These are phyloP conservation scores for Nicotiana undulata DNA, from an alignment of 257 asterid species.

Conservation along the genomic window DNA sequence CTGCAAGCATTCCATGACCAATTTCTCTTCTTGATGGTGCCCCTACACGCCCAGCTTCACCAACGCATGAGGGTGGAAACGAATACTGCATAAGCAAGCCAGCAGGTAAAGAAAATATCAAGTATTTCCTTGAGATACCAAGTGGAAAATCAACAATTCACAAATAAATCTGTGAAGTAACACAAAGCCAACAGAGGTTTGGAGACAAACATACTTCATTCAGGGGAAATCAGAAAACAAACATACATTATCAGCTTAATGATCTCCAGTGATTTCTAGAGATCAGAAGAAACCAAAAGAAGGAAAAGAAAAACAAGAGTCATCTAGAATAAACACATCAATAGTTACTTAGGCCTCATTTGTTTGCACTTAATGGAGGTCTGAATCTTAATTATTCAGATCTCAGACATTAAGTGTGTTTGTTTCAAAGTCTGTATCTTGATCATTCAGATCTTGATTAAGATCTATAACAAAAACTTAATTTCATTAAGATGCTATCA, in stretches of 20 bases:
- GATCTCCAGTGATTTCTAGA: neutral
- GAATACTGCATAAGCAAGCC: slow-evolving; percentile 50
- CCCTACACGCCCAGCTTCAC: slow-evolving; percentile 97
- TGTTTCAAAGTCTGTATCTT: too few relatives aligned
- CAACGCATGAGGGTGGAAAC: slow-evolving; percentile 95
- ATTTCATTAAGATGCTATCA: too few relatives aligned
- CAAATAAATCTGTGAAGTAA: neutral
- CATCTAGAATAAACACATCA: neutral
- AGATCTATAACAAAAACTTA: too few relatives aligned
- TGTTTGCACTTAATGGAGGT: too few relatives aligned
- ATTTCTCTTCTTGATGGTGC: slow-evolving; percentile 99
- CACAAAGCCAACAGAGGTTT: neutral
- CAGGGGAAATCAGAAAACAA: neutral
- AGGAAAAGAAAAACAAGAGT: neutral
- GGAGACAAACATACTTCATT: neutral
- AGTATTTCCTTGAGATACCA: neutral
- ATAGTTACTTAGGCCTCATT: neutral
- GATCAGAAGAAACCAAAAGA: neutral
- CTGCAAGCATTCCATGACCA: slow-evolving; percentile 97
- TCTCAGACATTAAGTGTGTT: too few relatives aligned
- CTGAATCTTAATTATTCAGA: too few relatives aligned
- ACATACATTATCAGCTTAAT: neutral
- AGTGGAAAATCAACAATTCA: neutral
- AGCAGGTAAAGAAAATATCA: slow-evolving; percentile 5
- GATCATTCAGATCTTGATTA: too few relatives aligned